Percentiles rank a stretch among this genome's conserved stretches.
These are phyloP conservation scores for Lactarius pseudohatsudake DNA, from an alignment of 768 basidiomycete species.

Conservation along the genomic window DNA sequence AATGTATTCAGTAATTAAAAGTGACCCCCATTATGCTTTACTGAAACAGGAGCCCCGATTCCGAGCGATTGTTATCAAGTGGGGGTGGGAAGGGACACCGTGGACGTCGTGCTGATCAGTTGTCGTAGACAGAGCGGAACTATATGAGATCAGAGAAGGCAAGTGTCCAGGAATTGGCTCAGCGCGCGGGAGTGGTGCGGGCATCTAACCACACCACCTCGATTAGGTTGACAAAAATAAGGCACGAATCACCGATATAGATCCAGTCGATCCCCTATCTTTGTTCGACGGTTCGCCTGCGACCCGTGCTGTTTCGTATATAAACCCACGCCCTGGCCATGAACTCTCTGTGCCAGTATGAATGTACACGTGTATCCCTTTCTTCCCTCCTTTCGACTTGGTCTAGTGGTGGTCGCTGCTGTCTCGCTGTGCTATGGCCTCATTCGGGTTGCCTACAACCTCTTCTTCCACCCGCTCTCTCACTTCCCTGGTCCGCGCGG, in stretches of 20 bases:
- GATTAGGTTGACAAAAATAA: background rate
- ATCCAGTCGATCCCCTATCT: background rate
- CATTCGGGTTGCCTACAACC: conserved; percentile 9
- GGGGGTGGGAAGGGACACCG: background rate
- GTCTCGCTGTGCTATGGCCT: conserved; percentile 3
- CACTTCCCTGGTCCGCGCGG: conserved; percentile 23
- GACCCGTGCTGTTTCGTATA: background rate
- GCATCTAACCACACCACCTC: background rate
- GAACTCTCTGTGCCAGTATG: background rate
- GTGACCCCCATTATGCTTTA: background rate
- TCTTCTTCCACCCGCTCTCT: conserved; percentile 23
- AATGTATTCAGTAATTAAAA: background rate
- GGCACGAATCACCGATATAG: background rate
- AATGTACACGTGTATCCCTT: background rate
- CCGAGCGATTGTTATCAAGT: background rate
- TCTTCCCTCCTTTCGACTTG: conserved; percentile 6
- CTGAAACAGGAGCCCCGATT: background rate
- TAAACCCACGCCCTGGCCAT: background rate
- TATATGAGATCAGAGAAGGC: background rate
- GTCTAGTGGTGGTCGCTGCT: background rate
- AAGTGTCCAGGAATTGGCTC: background rate
- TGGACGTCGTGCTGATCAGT: background rate
- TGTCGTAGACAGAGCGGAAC: background rate
- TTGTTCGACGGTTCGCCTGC: background rate
- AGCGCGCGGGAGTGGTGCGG: background rate